Base-by-base conservation (phyloP, 139 green algal species). In the Ettlia oleoabundans region DNA sequence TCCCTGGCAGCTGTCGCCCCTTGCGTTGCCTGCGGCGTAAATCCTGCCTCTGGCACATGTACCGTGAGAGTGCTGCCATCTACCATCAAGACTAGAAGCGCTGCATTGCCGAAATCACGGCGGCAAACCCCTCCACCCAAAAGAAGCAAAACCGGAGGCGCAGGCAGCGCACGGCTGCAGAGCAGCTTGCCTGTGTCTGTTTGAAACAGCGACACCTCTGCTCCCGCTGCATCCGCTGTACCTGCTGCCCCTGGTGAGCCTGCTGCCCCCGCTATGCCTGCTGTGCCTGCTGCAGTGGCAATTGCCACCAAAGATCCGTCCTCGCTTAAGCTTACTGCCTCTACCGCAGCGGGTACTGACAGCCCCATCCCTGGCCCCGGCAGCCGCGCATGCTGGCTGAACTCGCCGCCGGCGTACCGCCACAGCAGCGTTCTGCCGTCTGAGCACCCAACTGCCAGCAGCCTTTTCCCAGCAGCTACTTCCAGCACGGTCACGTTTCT, bases 341-440 rank as follows among this genome's bases (percentile, higher is more conserved):
- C 18, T 19, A 42, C 22, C 32, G 42, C 42, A 52, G 33, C 10
- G 0, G 2, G 24, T 21, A 30, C 1, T 43, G 75, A 15, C 13
- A 58, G 47, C 47, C 47, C 15, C 47, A 58, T 10, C 47, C 15
- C 58, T 8, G 72, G 51, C 5, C 7, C 47, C 2, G 51, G 47
- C 33, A 79, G 32, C 40, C 40, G n/a, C 28, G 28, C 58, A 2
- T 61, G 75, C 40, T 42, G 75, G 28, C 28, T 37, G 21, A 72
- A 38, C 9, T 35, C 35, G 30, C 75, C 28, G 40, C 58, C 2
- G 28, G 24, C 37, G 18, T 42, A 26, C 18, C 18, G 75, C 75
- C 75, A 81, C 53, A 81, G 28, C 58, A 72, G 75, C 10, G 40
- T 71, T 55, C 13, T 43, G 75, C 75, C 75, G 40, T 81, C 58